Evolutionary conservation across 257 asterid genomes (phyloP).

Genomic region (Solanum lignicaule): DNA sequence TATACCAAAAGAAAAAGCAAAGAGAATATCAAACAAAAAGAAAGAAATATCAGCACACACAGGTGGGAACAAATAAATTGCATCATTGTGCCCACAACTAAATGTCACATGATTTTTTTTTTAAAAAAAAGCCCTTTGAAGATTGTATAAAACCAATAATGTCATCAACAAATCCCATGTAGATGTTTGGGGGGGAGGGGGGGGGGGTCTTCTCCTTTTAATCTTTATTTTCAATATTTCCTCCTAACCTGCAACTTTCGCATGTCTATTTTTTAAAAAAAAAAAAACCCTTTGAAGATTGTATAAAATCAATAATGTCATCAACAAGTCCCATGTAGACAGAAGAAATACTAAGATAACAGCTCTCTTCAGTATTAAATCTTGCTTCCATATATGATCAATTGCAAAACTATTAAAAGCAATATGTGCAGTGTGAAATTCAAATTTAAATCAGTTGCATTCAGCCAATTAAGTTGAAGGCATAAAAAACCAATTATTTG

Average conservation of each 20-base stretch:
- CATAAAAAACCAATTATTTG: neutral
- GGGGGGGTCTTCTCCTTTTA: neutral
- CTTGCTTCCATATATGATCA: neutral
- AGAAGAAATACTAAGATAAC: neutral
- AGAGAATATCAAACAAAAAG: neutral
- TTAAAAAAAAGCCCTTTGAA: neutral
- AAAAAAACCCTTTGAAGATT: neutral
- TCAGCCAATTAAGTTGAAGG: neutral
- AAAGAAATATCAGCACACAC: neutral
- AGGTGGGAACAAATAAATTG: neutral
- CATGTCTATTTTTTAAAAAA: neutral
- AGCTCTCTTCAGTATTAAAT: neutral
- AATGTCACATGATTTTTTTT: neutral
- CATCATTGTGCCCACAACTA: neutral
- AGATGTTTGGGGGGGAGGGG: too few species aligned
- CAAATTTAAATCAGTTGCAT: neutral
- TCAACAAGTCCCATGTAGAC: neutral
- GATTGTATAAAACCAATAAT: neutral
- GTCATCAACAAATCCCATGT: neutral
- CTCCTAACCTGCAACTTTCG: neutral
- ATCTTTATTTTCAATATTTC: neutral
- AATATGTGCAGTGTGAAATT: neutral
- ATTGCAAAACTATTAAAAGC: neutral
- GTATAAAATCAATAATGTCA: neutral
- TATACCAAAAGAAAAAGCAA: neutral